Percentiles rank a stretch among this genome's conserved stretches.
These are phyloP conservation scores for Tuber aestivum DNA, from an alignment of 495 filamentous ascomycete species.

Conservation along the genomic window DNA sequence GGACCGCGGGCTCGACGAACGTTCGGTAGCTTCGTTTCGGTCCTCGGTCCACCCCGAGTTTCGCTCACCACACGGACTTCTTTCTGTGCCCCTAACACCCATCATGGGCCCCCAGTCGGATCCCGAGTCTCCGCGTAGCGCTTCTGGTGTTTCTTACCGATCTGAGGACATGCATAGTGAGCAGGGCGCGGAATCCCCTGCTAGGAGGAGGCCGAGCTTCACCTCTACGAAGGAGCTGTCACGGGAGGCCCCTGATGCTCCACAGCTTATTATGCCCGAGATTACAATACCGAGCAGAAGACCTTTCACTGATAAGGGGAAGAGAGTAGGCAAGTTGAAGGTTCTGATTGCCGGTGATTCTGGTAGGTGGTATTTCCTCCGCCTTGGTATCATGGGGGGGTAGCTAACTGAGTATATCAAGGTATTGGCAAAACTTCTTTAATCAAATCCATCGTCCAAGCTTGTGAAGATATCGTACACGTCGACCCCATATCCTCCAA, in stretches of 20 bases:
- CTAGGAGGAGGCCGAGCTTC: background rate
- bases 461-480: conserved; percentile 94
- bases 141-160: conserved; percentile 45
- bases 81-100: conserved; percentile 36
- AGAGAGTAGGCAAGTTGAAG: conserved; percentile 77
- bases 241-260: conserved; percentile 47
- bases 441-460: conserved; percentile 87
- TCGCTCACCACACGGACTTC: conserved; percentile 24
- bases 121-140: conserved; percentile 29
- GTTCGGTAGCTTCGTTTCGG: conserved; percentile 38
- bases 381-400: background rate
- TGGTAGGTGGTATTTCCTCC: conserved; percentile 50
- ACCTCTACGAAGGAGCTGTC: conserved; percentile 37
- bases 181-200: conserved; percentile 45
- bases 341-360: conserved; percentile 77
- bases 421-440: conserved; percentile 80
- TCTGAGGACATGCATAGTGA: conserved; percentile 46
- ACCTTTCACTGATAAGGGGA: conserved; percentile 84
- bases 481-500: conserved; percentile 67
- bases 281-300: conserved; percentile 89
- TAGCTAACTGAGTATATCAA: conserved; percentile 32
- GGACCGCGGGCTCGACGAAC: conserved; percentile 37
- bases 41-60: conserved; percentile 29
- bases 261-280: conserved; percentile 96
- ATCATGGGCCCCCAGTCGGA: conserved; percentile 36